Conservation (phyloP, 2,329 filamentous ascomycete genomes). For the Catunica adiposa region DNA sequence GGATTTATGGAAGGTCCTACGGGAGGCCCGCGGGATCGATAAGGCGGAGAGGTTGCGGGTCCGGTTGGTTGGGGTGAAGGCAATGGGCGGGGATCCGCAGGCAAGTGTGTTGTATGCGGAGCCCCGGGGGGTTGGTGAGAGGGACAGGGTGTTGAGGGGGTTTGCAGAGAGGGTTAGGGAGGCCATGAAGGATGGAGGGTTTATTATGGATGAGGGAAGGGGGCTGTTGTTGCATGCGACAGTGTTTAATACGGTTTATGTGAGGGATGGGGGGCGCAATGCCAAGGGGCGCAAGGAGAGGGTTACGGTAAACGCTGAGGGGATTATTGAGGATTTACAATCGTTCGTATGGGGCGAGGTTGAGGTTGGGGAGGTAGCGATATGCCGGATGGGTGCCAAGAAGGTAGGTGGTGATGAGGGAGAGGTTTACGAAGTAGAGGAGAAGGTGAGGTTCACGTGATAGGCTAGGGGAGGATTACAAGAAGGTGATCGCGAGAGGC, state of each 20-base stretch:
- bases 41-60: not conserved
- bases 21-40: too few relatives aligned
- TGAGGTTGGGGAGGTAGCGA: slow-evolving; percentile 32
- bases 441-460: slow-evolving; percentile 27
- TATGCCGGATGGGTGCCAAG: slow-evolving; percentile 81
- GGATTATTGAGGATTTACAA: slow-evolving; percentile 32
- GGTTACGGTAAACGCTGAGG: slow-evolving; percentile 29
- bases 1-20: too few relatives aligned
- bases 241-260: slow-evolving; percentile 71
- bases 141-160: not conserved
- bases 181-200: slow-evolving; percentile 36
- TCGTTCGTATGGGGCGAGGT: slow-evolving; percentile 31
- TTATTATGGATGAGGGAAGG: slow-evolving; percentile 36
- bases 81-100: not conserved
- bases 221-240: slow-evolving; percentile 69
- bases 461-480: not conserved
- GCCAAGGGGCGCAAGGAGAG: slow-evolving; percentile 27
- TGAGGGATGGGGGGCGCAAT: slow-evolving; percentile 23
- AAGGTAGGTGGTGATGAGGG: slow-evolving; percentile 38
- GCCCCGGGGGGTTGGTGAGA: not conserved
- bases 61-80: not conserved
- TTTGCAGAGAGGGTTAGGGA: not conserved
- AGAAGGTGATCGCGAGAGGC: not conserved
- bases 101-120: not conserved
- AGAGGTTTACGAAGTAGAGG: slow-evolving; percentile 37